Evolutionary conservation across 805 yeast genomes (phyloP), one percentile per base, ranked within the genome.

Genomic region (Clavispora phyllophila): DNA sequence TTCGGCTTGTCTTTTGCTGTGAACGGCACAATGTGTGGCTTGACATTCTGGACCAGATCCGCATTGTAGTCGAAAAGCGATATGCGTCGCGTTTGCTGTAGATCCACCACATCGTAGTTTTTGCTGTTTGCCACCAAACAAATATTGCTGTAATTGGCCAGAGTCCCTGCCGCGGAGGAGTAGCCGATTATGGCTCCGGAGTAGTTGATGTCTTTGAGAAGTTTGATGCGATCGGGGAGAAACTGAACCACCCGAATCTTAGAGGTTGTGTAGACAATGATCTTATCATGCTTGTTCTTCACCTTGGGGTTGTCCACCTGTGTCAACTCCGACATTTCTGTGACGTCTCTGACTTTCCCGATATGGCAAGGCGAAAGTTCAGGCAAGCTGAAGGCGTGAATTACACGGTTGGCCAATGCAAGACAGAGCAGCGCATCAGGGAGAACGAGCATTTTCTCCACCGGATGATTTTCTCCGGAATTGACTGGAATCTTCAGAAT

Each of bases 81-180:
- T 14, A 64, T 60, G 37, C 62, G 63, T 9, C 62, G 43, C 3
- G 57, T 55, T 39, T 55, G 61, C 41, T 64, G 61, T 39, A 64
- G 46, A 43, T 69, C 72, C 22, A 69, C 56, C 33, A 70, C 62
- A 31, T 65, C 70, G 47, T 70, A 70, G 40, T 57, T 58, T 6
- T 31, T 41, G 10, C 45, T 46, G 41, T 65, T 65, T 20, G 72
- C 72, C 9, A 66, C 62, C 12, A 66, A 44, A 5, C 62, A 60
- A 19, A 62, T 48, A 37, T 64, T 61, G 36, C 65, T 57, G 37
- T 60, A 59, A 37, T 59, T 59, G 25, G 59, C 43, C 41, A 58
- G 56, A 34, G 56, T 50, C 3, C 55, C 55, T 1, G 68, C 53
- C 3, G 56, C 49, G 4, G 61, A 58, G 2, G 67, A 59, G 1